These are phyloP conservation scores for Euptelea pleiosperma DNA, from an alignment of 164 flowering plant species.

Conservation along the genomic window DNA sequence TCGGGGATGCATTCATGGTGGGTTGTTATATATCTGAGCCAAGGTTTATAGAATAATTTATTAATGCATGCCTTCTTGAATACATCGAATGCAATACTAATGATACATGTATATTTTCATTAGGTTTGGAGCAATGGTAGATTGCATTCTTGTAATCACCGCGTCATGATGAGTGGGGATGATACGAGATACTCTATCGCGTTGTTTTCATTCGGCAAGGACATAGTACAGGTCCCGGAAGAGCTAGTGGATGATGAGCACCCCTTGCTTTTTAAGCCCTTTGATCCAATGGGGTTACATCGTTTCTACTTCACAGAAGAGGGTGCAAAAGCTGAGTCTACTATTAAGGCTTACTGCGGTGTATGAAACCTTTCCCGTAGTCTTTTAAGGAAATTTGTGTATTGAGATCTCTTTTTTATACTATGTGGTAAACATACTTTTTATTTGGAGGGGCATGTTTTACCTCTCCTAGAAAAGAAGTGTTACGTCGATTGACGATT, in stretches of 20 bases:
- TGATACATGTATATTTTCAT: background rate
- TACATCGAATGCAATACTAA: too few relatives aligned
- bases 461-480: too few relatives aligned
- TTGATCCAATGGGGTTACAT: constrained; percentile 28
- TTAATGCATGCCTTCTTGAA: too few relatives aligned
- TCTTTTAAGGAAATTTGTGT: too few relatives aligned
- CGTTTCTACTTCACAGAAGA: constrained; percentile 37
- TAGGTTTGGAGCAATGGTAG: constrained; percentile 55
- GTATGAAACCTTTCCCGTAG: too few relatives aligned
- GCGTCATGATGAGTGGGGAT: constrained; percentile 48
- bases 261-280: background rate
- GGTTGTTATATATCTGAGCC: constrained; percentile 7
- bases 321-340: constrained; percentile 33
- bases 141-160: constrained; percentile 36
- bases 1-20: constrained; percentile 55
- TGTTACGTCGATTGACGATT: too few relatives aligned
- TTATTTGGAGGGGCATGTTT: too few relatives aligned
- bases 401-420: too few relatives aligned
- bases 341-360: too few relatives aligned
- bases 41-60: too few relatives aligned
- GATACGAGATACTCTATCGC: constrained; percentile 46
- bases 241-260: constrained; percentile 6
- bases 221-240: constrained; percentile 1
- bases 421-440: too few relatives aligned
- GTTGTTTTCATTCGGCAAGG: constrained; percentile 43